A percentile compares a stretch with the other conserved stretches of the same genome.
These are phyloP conservation scores for Daedaleopsis sinensis DNA, from an alignment of 768 basidiomycete species.

Conservation along the genomic window DNA sequence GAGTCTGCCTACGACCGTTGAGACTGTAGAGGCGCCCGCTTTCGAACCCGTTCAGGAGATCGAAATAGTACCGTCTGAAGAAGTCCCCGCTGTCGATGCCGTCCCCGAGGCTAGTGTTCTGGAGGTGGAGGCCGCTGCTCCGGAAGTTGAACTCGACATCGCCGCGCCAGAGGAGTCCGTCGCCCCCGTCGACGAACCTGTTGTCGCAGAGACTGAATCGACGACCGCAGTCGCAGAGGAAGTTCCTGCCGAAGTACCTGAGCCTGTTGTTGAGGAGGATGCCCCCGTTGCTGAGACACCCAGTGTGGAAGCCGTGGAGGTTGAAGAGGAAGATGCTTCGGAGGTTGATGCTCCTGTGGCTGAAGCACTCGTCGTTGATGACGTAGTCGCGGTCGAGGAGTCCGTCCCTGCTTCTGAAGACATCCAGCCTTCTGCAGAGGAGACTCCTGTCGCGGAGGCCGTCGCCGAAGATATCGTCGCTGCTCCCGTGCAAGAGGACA, in stretches of 20 bases:
- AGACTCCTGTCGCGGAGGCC: not conserved
- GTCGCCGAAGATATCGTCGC: not conserved
- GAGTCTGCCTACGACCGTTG: not conserved
- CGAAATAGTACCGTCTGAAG: not conserved
- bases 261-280: slow-evolving; percentile 3
- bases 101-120: not conserved
- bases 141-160: not conserved
- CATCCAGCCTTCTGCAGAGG: not conserved
- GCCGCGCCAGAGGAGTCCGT: not conserved
- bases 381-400: not conserved
- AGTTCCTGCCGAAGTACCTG: not conserved
- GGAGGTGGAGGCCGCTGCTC: not conserved
- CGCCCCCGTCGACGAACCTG: not conserved
- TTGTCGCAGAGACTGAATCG: not conserved
- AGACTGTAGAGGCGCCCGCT: not conserved
- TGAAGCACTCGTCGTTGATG: not conserved
- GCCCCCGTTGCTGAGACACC: not conserved
- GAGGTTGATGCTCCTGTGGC: not conserved
- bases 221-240: not conserved
- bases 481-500: not conserved
- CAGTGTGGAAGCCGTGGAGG: not conserved
- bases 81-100: not conserved
- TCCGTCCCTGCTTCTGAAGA: not conserved
- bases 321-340: not conserved
- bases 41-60: not conserved